phyloP scores from a whole-genome alignment of 2,329 filamentous ascomycete genomes.

The Claviceps spartinae region DNA sequence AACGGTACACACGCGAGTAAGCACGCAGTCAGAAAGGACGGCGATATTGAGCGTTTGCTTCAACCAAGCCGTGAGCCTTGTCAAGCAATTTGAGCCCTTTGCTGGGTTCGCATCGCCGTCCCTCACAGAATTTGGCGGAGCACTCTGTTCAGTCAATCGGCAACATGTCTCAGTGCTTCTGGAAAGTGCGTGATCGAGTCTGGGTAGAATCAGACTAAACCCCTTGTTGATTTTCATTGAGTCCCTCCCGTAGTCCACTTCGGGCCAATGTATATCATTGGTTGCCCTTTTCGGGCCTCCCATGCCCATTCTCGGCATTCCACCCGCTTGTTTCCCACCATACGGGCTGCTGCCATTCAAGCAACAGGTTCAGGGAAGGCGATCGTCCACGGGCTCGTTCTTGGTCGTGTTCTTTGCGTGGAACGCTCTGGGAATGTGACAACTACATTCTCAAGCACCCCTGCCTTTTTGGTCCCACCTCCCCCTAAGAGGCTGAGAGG shows the following conservation, averaged over 20 bases:
- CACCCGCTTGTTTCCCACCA: not conserved
- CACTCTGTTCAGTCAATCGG: not conserved
- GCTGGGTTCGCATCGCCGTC: not conserved
- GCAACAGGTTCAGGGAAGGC: not conserved
- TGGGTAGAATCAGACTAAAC: constrained; percentile 2
- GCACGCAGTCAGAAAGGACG: not conserved
- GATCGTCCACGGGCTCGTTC: not conserved
- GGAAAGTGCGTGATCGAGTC: constrained; percentile 4
- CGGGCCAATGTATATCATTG: constrained; percentile 1
- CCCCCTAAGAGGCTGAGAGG: not conserved
- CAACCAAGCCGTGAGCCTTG: not conserved
- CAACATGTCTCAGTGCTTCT: not conserved
- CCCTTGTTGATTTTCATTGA: constrained; percentile 1
- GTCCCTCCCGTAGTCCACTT: not conserved
- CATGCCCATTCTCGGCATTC: constrained; percentile 2
- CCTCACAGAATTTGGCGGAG: constrained; percentile 2
- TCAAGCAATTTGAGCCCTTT: not conserved
- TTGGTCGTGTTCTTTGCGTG: not conserved
- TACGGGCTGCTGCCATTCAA: not conserved
- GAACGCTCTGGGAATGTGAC: constrained; percentile 4
- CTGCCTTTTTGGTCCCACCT: not conserved
- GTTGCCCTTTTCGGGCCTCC: constrained; percentile 1
- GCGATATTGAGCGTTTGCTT: not conserved
- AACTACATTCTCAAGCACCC: constrained; percentile 4
- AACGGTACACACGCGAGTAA: not conserved